These are phyloP conservation scores for Vickermania spadyakhi DNA, from an alignment of 208 protist genomes.

Conservation along the genomic window DNA sequence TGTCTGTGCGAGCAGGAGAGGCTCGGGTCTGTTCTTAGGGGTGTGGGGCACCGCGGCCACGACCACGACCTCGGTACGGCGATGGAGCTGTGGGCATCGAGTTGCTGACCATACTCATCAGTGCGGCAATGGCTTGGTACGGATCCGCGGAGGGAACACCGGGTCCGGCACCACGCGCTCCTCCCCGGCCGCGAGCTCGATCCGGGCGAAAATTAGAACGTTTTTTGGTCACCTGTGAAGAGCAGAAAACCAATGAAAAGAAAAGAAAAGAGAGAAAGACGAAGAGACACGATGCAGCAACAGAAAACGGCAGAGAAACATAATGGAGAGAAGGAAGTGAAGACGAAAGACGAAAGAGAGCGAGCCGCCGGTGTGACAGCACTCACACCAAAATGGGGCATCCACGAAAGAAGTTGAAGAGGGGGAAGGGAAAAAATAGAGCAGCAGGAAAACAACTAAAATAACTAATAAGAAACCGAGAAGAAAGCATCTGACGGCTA, in stretches of 20 bases:
- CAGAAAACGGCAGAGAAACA: too few species aligned
- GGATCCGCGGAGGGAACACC: background rate
- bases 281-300: too few species aligned
- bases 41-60: conserved; percentile 1
- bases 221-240: conserved; percentile 37
- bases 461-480: too few species aligned
- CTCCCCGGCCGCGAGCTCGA: conserved; percentile 15
- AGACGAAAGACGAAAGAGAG: too few species aligned
- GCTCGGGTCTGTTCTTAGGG: too few species aligned
- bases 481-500: too few species aligned
- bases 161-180: background rate
- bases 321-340: background rate
- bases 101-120: conserved; percentile 1
- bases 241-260: too few species aligned
- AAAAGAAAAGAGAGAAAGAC: too few species aligned
- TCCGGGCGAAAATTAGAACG: conserved; percentile 22
- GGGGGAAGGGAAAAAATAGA: background rate
- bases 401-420: too few species aligned
- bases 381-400: too few species aligned
- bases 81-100: background rate
- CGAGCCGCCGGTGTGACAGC: too few species aligned
- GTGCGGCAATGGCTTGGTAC: conserved; percentile 2
- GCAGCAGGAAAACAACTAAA: background rate
- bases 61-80: background rate
- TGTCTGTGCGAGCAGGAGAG: too few species aligned